Evolutionary conservation across 768 basidiomycete species (phyloP).

Genomic region (Auricularia sp.): DNA sequence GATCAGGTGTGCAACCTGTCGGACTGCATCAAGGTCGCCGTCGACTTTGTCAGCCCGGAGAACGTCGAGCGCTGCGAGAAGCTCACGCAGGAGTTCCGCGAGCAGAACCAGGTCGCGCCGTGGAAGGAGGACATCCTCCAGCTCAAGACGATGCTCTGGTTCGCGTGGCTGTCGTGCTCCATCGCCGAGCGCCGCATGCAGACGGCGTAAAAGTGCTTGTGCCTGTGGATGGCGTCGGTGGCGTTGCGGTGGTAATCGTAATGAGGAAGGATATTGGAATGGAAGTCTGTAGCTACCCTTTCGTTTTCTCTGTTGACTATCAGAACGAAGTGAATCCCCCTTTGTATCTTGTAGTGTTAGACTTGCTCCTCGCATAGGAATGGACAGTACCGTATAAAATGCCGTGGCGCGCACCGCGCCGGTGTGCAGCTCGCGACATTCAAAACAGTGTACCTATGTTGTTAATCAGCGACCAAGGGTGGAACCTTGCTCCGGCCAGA

Average conservation of each 20-base stretch:
- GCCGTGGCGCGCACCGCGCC: too few relatives aligned
- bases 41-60: slow-evolving; percentile 91
- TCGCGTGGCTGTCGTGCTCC: slow-evolving; percentile 69
- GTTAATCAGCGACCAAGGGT: too few relatives aligned
- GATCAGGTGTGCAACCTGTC: slow-evolving; percentile 78
- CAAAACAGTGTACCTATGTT: too few relatives aligned
- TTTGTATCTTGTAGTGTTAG: too few relatives aligned
- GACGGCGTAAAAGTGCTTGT: background rate
- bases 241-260: background rate
- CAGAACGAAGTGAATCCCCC: too few relatives aligned
- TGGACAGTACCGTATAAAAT: too few relatives aligned
- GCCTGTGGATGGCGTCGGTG: background rate
- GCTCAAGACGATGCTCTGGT: slow-evolving; percentile 89
- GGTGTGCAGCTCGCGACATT: too few relatives aligned
- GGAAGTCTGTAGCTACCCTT: too few relatives aligned
- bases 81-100: slow-evolving; percentile 81
- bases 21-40: slow-evolving; percentile 94
- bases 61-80: slow-evolving; percentile 79
- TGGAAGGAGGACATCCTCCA: slow-evolving; percentile 96
- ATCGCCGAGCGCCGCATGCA: background rate
- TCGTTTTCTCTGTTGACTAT: too few relatives aligned
- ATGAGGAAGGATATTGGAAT: background rate
- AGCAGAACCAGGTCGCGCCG: slow-evolving; percentile 74
- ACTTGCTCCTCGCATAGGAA: too few relatives aligned
- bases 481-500: too few relatives aligned